Evolutionary conservation across 495 filamentous ascomycete genomes (phyloP).

Genomic region (Pyrenula massariospora): DNA sequence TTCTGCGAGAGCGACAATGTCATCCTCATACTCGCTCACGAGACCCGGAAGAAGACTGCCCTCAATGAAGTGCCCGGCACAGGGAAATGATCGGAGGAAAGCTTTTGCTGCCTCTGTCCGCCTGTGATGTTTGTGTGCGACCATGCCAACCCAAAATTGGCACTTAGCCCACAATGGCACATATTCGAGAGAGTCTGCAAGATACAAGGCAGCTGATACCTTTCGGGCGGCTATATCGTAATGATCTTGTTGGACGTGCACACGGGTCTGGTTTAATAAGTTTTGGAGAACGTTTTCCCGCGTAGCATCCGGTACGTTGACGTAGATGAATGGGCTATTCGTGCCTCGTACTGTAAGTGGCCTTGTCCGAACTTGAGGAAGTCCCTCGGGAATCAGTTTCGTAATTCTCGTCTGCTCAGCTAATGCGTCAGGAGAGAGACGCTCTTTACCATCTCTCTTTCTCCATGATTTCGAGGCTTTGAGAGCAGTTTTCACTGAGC

Average conservation of each 20-base stretch:
- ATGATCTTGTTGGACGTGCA: neutral
- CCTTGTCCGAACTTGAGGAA: neutral
- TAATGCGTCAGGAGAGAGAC: neutral
- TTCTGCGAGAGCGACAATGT: neutral
- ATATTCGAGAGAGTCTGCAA: neutral
- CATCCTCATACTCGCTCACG: neutral
- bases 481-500: neutral
- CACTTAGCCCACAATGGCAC: conserved; percentile 5
- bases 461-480: neutral
- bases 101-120: conserved; percentile 2
- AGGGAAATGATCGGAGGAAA: conserved; percentile 4
- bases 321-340: conserved; percentile 1
- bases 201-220: conserved; percentile 1
- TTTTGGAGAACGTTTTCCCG: neutral
- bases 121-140: conserved; percentile 6
- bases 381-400: neutral
- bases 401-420: neutral
- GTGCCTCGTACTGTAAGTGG: neutral
- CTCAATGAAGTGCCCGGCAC: neutral
- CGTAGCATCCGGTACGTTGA: neutral
- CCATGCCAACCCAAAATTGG: conserved; percentile 10
- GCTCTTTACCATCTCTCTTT: neutral
- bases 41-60: neutral
- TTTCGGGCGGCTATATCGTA: neutral
- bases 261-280: neutral